Evolutionary conservation across 176 grass and related monocot species (phyloP), one percentile per base, ranked within the genome.

Genomic region (Bromus sterilis): DNA sequence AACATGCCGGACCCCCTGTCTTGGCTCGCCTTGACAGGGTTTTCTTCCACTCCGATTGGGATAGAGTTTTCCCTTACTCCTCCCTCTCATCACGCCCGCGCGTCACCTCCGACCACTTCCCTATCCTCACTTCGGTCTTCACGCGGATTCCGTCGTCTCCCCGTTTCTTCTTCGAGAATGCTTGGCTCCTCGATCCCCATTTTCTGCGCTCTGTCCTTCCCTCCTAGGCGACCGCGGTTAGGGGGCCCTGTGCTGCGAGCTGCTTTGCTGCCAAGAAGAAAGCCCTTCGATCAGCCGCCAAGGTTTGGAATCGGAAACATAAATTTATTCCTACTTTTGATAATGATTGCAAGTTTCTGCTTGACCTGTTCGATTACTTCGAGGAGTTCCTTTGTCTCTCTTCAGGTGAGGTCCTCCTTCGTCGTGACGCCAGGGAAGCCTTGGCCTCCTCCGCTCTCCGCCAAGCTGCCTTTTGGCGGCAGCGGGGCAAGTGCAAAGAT

Each of bases 341-440:
- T 41, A 41, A 41, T 41, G 39, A 41, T 41, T 41, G 39, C 39
- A 41, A 41, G 39, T 41, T 41, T 41, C 8, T 41, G 39, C 10
- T 41, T 41, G 39, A 41, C 39, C 11, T 41, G n/a, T n/a, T n/a
- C n/a, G n/a, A n/a, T n/a, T n/a, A n/a, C 10, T 1, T n/a, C 3
- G 10, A 10, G 11, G 56, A 11, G 3, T 10, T 41, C 2, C 39
- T 2, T 9, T 11, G 39, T 4, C 1, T 58, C 1, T 58, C 56
- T 3, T 3, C 6, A 1, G 10, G 4, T 11, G 56, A 58, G 6
- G 0, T 0, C 0, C 1, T 10, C 0, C 56, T 58, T 0, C 10
- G 56, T 4, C 1, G 9, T 0, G n/a, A 10, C 2, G 59, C 59
- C 0, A n/a, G n/a, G n/a, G n/a, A n/a, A n/a, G n/a, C n/a, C n/a